Evolutionary conservation across 768 basidiomycete species (phyloP), one percentile per base, ranked within the genome.

Genomic region (Suillus placidus): DNA sequence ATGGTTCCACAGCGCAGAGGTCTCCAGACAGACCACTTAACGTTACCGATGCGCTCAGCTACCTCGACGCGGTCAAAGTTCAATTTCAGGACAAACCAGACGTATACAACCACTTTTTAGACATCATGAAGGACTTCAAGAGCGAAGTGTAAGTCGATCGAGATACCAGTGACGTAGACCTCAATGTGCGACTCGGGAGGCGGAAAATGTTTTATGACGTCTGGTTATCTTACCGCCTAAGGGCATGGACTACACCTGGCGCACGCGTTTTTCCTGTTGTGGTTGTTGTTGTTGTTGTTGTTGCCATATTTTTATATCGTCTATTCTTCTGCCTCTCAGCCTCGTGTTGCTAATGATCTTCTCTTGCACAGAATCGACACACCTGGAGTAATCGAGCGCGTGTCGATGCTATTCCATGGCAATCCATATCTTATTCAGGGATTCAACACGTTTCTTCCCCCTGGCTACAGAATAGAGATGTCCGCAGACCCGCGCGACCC

Each of bases 71-170:
- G 34, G 95, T 97, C 80, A 97, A 97, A 82, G 83, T 87, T 51
- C 92, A 95, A 80, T 97, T 97, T 76, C 84, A 87, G 55, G 90
- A 93, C 75, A 88, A 89, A 76, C 95, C 95, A 23, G 93, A 95
- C 72, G 94, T 97, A 34, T 97, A 97, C 83, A 97, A 97, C 76
- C 86, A 90, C 69, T 95, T 95, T 74, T 78, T 96, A 78, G 94
- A 97, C 76, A 96, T 97, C 74, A 97, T 97, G 97, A 98, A 98
- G 82, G 96, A 99, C 76, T 99, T 99, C 79, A 99, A 99, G 81
- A 94, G 94, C 72, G 94, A 97, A 80, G 82, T 80, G 93, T 95
- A 77, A 81, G 93, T 85, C 13, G 37, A 14, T 23, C 2, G 30
- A 58, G 47, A n/a, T 30, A 1, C 45, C 23, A 34, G 43, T 37